A percentile compares a stretch with the other conserved stretches of the same genome.
These are phyloP conservation scores for Endotrypanum monterogeii DNA, from an alignment of 208 protist species.

Conservation along the genomic window DNA sequence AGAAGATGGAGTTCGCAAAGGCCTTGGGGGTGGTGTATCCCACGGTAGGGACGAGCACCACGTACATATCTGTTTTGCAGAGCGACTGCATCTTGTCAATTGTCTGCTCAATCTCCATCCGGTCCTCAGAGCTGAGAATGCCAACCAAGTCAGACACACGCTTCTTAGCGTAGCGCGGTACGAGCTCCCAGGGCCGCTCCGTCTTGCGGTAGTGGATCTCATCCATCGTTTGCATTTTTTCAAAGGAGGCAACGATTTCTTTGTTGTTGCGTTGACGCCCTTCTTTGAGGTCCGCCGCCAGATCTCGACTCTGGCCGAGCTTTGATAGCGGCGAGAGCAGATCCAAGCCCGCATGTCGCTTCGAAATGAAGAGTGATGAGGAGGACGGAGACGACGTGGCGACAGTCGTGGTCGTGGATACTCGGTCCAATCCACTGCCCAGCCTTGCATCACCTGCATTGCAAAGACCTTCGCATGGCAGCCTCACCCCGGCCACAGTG, in stretches of 20 bases:
- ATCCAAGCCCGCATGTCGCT: conserved; percentile 56
- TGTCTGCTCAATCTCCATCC: conserved; percentile 89
- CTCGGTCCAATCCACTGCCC: background rate
- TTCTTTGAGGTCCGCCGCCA: conserved; percentile 74
- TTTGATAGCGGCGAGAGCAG: conserved; percentile 80
- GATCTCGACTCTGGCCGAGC: conserved; percentile 79
- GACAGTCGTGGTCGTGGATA: background rate
- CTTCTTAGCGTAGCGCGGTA: conserved; percentile 81
- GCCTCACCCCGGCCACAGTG: conserved; percentile 7
- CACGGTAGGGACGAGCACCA: conserved; percentile 86
- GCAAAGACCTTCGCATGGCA: background rate
- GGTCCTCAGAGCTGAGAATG: conserved; percentile 74
- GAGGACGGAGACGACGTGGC: conserved; percentile 10
- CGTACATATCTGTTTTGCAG: conserved; percentile 81
- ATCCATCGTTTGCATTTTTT: conserved; percentile 82
- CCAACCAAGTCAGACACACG: conserved; percentile 85
- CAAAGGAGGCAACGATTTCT: conserved; percentile 79
- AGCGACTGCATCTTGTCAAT: conserved; percentile 88
- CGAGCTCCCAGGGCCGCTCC: conserved; percentile 79
- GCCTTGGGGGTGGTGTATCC: conserved; percentile 79
- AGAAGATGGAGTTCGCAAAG: conserved; percentile 88
- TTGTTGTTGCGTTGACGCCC: conserved; percentile 78
- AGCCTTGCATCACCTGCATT: background rate
- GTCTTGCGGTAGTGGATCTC: conserved; percentile 88
- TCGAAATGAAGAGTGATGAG: conserved; percentile 27